Evolutionary conservation across 2,329 filamentous ascomycete species (phyloP).

Genomic region (Hypoxylon sp.): DNA sequence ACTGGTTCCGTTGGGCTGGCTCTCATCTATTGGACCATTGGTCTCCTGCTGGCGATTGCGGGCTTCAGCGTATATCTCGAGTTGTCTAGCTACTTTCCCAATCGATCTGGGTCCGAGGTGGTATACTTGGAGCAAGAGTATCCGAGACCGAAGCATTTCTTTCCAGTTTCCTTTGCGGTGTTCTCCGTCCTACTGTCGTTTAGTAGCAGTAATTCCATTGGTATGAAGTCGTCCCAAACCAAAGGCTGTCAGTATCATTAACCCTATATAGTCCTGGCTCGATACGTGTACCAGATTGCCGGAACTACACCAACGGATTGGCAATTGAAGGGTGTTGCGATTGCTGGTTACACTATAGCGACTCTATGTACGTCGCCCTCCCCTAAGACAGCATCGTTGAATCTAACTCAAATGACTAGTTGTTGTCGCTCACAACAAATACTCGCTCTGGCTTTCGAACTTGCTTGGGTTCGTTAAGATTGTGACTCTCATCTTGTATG

Average conservation of each 20-base stretch:
- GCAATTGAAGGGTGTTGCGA: conserved; percentile 76
- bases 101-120: conserved; percentile 69
- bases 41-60: conserved; percentile 63
- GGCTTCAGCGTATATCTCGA: conserved; percentile 69
- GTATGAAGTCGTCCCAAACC: conserved; percentile 50
- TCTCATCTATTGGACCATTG: conserved; percentile 70
- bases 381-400: neutral
- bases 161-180: conserved; percentile 69
- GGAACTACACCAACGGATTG: conserved; percentile 68
- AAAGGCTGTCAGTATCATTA: neutral
- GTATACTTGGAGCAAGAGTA: conserved; percentile 73
- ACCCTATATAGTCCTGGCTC: conserved; percentile 65
- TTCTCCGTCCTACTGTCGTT: conserved; percentile 71
- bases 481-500: conserved; percentile 70
- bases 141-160: conserved; percentile 69
- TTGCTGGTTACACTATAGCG: conserved; percentile 74
- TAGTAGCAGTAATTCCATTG: conserved; percentile 70
- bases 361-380: conserved; percentile 63
- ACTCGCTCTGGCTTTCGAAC: conserved; percentile 70
- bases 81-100: conserved; percentile 69
- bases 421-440: conserved; percentile 69
- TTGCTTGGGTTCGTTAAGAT: conserved; percentile 72
- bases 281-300: conserved; percentile 73
- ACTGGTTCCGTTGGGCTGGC: conserved; percentile 68
- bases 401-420: conserved; percentile 45